Base-by-base conservation (phyloP, 331 rosid genomes). In the Quercus phellos region DNA sequence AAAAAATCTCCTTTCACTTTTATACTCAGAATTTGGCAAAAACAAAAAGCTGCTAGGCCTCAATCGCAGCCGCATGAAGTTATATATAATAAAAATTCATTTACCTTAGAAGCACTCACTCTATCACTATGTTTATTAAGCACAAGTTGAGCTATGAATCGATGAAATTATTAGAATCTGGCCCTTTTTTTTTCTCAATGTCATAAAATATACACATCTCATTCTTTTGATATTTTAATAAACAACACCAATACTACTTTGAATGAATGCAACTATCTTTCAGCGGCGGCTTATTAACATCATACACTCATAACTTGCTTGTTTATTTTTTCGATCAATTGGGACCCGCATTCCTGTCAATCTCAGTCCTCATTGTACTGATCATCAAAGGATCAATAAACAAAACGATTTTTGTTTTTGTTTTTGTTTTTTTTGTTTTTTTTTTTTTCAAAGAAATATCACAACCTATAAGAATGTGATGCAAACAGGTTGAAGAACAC, bases 401-500 rank as follows among this genome's bases (percentile, higher is more conserved):
- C 61, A 78, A 53, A 54, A 29, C 59, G 10, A n/a, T 12, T 17
- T 55, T 53, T 55, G 68, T 29, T 42, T 66, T 54, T 30, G 4
- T 30, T 59, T 81, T 54, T 46, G 51, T 74, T 29, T 42, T 59
- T 24, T 24, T 24, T 24, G 26, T 24, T 24, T 54, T 55, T 81
- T 84, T 76, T 26, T 1, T 2, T 38, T 7, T 38, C 46, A 67
- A 69, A 67, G 51, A 85, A 76, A 78, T 72, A 79, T 73, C 81
- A 83, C 78, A 79, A 79, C 77, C 78, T 50, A 70, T 76, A 78
- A 79, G 84, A 83, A 82, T 88, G 85, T 84, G 85, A 83, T 72
- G 85, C 82, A 81, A 83, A 80, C 81, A 58, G 77, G 81, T 30
- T 78, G 94, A 87, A 80, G 83, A 79, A 89, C 89, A 4, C 21